Base-by-base conservation (phyloP, 176 grass and related monocot genomes). In the Triticum timopheevii region DNA sequence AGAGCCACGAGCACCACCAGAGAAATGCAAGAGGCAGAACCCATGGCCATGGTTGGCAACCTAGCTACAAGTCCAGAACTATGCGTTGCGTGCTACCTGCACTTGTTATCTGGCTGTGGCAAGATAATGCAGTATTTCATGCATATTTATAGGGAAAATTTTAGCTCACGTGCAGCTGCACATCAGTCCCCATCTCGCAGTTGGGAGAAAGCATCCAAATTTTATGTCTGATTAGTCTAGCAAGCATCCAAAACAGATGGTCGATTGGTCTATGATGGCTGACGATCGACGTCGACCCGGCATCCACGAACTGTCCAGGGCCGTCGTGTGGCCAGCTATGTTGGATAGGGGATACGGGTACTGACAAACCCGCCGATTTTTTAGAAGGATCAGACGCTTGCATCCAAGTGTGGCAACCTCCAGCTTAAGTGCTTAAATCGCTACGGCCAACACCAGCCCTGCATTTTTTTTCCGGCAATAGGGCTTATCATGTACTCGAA, bases 121-220 rank as follows among this genome's bases (percentile, higher is more conserved):
- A 59, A 79, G 45, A 77, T n/a, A 69, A 31, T 13, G 17, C 28
- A 2, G 7, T 42, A 30, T 1, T 20, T 17, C 79, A 86, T 86
- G 84, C 79, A 78, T 86, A 86, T 83, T 86, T 86, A 90, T 90
- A 86, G 84, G 10, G 12, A 3, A 11, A 19, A 8, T 6, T 28
- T 33, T 22, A 30, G 19, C 13, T 58, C 65, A 16, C 77, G 13
- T 40, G 58, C 7, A 23, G 28, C 77, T 20, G 77, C 27, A 13
- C n/a, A 28, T 5, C 49, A 5, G 50, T 69, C 42, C 7, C 24
- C 10, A 44, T 10, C 45, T 54, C 65, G 19, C 40, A 69, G 6
- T 69, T 25, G 36, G 62, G 31, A 49, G 20, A 22, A 35, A 49
- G 2, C 35, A 35, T 78, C 80, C 73, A 83, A 83, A 47, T 34